These are phyloP conservation scores for Knufia fluminis DNA, from an alignment of 2,329 filamentous ascomycete genomes.

Conservation along the genomic window DNA sequence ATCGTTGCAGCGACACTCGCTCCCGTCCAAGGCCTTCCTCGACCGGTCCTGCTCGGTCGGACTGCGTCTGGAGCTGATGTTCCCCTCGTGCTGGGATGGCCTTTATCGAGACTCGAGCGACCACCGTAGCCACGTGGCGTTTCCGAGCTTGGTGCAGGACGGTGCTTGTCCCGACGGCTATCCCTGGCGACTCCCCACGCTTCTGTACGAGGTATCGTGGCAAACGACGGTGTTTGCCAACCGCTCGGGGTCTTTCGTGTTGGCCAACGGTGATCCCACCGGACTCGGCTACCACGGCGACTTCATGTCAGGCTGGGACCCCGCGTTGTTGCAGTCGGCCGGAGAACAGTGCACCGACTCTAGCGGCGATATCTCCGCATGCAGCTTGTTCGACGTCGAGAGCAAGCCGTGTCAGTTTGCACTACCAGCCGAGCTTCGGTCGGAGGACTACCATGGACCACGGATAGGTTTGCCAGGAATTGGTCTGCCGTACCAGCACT, in stretches of 20 bases:
- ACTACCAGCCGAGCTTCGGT: conserved; percentile 1
- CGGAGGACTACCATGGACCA: conserved; percentile 2
- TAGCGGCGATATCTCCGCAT: conserved; percentile 2
- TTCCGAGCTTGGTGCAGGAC: conserved; percentile 65
- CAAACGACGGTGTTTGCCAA: conserved; percentile 1
- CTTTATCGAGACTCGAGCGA: conserved; percentile 46
- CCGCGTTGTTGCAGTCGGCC: not conserved
- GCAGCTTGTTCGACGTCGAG: conserved; percentile 3
- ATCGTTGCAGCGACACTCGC: conserved; percentile 1
- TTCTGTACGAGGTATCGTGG: conserved; percentile 49
- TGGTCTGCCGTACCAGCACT: conserved; percentile 2
- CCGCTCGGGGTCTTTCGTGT: conserved; percentile 54
- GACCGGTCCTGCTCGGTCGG: conserved; percentile 42
- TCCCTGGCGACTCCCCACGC: conserved; percentile 56
- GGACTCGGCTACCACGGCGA: conserved; percentile 49
- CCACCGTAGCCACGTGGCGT: conserved; percentile 59
- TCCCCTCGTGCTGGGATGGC: conserved; percentile 84
- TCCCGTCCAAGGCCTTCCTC: conserved; percentile 4
- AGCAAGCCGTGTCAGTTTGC: conserved; percentile 3
- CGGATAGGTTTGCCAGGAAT: conserved; percentile 3
- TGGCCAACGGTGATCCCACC: conserved; percentile 53
- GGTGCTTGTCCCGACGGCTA: conserved; percentile 65
- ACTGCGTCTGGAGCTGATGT: conserved; percentile 72
- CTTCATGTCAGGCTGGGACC: conserved; percentile 65
- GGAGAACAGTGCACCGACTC: conserved; percentile 3